These are phyloP conservation scores for Stemphylium lycopersici DNA, from an alignment of 2,329 filamentous ascomycete genomes.

Conservation along the genomic window DNA sequence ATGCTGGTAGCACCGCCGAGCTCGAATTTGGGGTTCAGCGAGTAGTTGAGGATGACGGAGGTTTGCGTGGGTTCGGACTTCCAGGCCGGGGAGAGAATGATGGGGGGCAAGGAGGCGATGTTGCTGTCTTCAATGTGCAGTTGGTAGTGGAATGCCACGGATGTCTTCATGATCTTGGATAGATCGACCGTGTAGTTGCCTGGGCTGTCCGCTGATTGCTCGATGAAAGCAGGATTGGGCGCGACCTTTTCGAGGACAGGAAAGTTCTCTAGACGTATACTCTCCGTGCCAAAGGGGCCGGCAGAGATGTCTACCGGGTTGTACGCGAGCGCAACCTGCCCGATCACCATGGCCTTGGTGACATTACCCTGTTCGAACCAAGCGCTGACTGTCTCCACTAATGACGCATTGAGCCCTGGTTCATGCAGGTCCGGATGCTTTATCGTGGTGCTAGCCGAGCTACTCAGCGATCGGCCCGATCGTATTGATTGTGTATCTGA, in stretches of 20 bases:
- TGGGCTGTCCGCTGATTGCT: constrained; percentile 68
- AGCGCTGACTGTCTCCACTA: constrained; percentile 90
- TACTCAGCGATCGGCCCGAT: constrained; percentile 80
- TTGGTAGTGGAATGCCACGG: constrained; percentile 91
- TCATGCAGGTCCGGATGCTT: constrained; percentile 82
- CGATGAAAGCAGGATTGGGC: constrained; percentile 89
- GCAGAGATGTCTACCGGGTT: constrained; percentile 62
- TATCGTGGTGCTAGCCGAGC: constrained; percentile 64
- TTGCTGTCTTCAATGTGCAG: constrained; percentile 69
- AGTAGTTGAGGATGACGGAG: constrained; percentile 84
- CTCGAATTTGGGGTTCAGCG: constrained; percentile 74
- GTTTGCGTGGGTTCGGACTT: constrained; percentile 83
- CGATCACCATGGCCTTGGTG: constrained; percentile 75
- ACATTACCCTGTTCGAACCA: constrained; percentile 77
- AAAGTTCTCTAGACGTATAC: constrained; percentile 87
- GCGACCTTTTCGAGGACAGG: constrained; percentile 87
- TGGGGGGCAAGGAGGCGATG: constrained; percentile 67
- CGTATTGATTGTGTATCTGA: constrained; percentile 92
- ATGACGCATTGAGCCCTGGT: constrained; percentile 82
- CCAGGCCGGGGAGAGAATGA: constrained; percentile 78
- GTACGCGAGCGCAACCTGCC: constrained; percentile 88
- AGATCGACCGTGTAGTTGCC: constrained; percentile 83
- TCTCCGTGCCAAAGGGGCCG: constrained; percentile 59
- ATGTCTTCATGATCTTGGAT: constrained; percentile 71
- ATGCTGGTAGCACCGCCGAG: constrained; percentile 53